Conservation (phyloP, 31 red algal species). For the Pterothamnion heteromorphum region DNA sequence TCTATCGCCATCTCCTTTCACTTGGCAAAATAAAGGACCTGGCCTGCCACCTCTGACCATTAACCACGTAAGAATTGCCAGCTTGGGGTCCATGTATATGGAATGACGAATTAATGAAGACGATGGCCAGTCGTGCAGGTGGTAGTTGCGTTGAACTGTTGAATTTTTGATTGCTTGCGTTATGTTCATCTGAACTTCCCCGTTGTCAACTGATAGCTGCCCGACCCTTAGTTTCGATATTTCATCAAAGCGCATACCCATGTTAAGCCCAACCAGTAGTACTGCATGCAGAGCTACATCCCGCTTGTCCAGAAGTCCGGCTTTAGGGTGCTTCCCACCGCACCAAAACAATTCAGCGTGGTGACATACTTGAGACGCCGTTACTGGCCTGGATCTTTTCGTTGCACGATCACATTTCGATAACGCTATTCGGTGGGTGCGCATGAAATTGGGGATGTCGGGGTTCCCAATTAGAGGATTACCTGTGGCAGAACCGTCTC, state of each 20-base stretch:
- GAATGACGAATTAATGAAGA: background rate
- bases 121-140: background rate
- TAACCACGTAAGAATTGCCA: background rate
- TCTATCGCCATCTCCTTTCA: background rate
- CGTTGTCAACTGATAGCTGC: background rate
- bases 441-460: too few species aligned
- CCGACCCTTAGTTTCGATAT: background rate
- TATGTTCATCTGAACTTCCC: background rate
- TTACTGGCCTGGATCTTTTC: too few species aligned
- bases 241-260: constrained; percentile 16
- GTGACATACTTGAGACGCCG: too few species aligned
- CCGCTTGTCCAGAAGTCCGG: background rate
- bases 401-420: too few species aligned
- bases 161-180: constrained; percentile 1
- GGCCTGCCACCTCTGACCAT: background rate
- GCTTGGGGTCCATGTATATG: constrained; percentile 5
- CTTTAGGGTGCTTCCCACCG: too few species aligned
- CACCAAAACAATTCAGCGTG: too few species aligned
- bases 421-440: too few species aligned
- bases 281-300: background rate
- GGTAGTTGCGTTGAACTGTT: background rate
- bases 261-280: constrained; percentile 11
- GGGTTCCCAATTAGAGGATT: too few species aligned
- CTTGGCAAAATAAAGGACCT: background rate
- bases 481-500: too few species aligned